Conservation (phyloP, 2,329 filamentous ascomycete genomes). For the Tolypocladium sp. region DNA sequence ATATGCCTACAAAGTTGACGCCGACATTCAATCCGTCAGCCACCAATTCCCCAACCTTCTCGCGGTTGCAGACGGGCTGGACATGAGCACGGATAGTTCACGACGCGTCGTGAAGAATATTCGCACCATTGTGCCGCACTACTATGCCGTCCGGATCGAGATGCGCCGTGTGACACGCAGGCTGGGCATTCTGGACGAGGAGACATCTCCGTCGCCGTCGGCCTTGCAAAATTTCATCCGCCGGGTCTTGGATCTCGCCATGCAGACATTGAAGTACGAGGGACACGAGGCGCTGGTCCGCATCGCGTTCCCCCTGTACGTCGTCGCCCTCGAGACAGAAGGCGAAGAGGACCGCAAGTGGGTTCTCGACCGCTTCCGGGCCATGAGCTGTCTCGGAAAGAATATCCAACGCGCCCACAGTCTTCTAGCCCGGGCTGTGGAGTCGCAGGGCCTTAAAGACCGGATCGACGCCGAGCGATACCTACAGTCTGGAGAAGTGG, state of each 20-base stretch:
- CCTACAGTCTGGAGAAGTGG: not conserved
- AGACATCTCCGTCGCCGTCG: not conserved
- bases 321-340: not conserved
- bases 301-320: not conserved
- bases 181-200: not conserved
- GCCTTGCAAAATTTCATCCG: not conserved
- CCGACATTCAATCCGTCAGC: not conserved
- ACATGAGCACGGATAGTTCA: not conserved
- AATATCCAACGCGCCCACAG: not conserved
- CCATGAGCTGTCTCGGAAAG: not conserved
- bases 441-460: not conserved
- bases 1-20: not conserved
- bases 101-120: not conserved
- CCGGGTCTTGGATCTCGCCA: not conserved
- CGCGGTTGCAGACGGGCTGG: not conserved
- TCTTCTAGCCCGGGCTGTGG: not conserved
- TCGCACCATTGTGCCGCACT: not conserved
- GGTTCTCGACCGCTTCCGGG: not conserved
- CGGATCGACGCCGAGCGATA: not conserved
- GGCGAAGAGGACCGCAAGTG: not conserved
- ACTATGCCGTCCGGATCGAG: not conserved
- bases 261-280: not conserved
- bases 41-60: not conserved
- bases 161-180: not conserved
- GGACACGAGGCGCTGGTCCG: not conserved